Percentiles rank a stretch among this genome's conserved stretches.
Conservation (phyloP, 73 alveolate species). For the Diophrys sp. region DNA sequence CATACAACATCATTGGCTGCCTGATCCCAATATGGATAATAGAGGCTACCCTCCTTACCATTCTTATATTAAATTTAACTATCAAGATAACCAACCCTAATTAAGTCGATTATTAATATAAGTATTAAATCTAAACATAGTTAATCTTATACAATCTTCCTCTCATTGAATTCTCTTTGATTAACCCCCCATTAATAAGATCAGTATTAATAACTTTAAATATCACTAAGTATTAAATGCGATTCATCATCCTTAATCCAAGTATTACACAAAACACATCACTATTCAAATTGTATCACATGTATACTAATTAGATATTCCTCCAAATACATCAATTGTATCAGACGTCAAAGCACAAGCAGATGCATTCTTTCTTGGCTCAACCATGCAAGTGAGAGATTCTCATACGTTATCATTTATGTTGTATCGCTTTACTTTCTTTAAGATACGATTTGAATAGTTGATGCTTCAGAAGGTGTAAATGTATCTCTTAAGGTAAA, state of each 20-base stretch:
- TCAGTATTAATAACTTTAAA: constrained; percentile 36
- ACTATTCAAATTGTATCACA: too few species aligned
- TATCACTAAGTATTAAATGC: constrained; percentile 30
- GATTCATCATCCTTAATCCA: constrained; percentile 2
- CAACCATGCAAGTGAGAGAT: constrained; percentile 23
- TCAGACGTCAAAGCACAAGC: constrained; percentile 48
- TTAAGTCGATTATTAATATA: too few species aligned
- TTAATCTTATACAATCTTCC: constrained; percentile 46
- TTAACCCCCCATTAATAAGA: constrained; percentile 48
- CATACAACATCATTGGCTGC: too few species aligned
- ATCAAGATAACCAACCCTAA: too few species aligned
- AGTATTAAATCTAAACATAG: constrained; percentile 42
- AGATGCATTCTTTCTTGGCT: constrained; percentile 49
- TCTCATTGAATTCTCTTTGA: constrained; percentile 42
- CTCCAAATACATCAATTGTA: constrained; percentile 46
- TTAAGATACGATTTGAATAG: constrained; percentile 35
- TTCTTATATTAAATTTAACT: too few species aligned
- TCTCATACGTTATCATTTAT: constrained; percentile 41
- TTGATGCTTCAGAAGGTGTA: constrained; percentile 50
- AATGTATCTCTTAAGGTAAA: constrained; percentile 40
- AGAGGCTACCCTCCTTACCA: too few species aligned
- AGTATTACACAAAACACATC: too few species aligned
- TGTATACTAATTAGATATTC: background rate
- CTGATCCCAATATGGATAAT: too few species aligned
- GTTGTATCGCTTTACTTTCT: constrained; percentile 41